Conservation (phyloP, 805 yeast species). For the Wickerhamiella occidentalis region DNA sequence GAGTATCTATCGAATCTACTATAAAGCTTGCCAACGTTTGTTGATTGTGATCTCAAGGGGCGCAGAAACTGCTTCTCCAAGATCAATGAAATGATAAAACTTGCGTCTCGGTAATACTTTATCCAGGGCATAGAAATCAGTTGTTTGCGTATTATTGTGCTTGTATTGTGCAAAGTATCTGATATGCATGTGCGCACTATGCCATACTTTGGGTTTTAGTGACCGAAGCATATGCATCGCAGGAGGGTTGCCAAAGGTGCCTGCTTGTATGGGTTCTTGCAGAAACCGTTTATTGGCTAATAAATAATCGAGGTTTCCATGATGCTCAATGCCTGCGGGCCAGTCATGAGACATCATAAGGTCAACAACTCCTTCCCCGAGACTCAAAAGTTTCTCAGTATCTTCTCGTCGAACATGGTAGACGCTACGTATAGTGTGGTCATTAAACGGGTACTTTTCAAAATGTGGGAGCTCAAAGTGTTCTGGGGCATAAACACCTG, state of each 20-base stretch:
- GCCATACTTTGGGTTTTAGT: slow-evolving; percentile 64
- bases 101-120: slow-evolving; percentile 61
- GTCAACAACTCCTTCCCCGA: slow-evolving; percentile 30
- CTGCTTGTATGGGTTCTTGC: slow-evolving; percentile 44
- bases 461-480: slow-evolving; percentile 35
- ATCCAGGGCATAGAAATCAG: slow-evolving; percentile 65
- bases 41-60: neutral
- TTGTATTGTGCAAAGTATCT: slow-evolving; percentile 46
- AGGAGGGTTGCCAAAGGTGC: slow-evolving; percentile 61
- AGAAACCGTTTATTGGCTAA: slow-evolving; percentile 56
- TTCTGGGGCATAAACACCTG: slow-evolving; percentile 63
- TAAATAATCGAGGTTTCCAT: slow-evolving; percentile 46
- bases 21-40: slow-evolving; percentile 1
- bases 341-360: slow-evolving; percentile 79
- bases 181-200: slow-evolving; percentile 82
- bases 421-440: slow-evolving; percentile 36
- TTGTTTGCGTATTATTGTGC: slow-evolving; percentile 25
- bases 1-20: no score
- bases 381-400: slow-evolving; percentile 38
- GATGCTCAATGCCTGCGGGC: slow-evolving; percentile 67
- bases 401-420: slow-evolving; percentile 64
- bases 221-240: slow-evolving; percentile 41
- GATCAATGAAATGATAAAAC: slow-evolving; percentile 37
- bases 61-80: slow-evolving; percentile 29
- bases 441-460: slow-evolving; percentile 40